phyloP scores from a whole-genome alignment of 176 grass and related monocot genomes.

The Otatea glauca region DNA sequence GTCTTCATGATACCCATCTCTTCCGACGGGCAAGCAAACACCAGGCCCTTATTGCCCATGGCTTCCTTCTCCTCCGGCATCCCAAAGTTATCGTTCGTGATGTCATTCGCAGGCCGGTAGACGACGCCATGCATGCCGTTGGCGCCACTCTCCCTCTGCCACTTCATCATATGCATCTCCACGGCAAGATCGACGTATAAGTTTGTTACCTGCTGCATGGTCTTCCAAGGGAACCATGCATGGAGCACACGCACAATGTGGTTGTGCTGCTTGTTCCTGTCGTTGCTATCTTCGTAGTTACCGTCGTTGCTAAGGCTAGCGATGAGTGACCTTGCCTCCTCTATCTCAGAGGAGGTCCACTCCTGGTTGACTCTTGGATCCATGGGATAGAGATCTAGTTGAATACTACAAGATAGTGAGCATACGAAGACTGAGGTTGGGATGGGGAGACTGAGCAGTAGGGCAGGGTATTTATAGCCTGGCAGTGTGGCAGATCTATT shows the following conservation, averaged over 20 bases:
- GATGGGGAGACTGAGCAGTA: neutral
- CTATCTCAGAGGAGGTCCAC: slow-evolving; percentile 11
- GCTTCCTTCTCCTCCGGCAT: neutral
- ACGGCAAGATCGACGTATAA: slow-evolving; percentile 32
- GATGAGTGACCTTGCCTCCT: neutral
- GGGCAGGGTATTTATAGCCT: slow-evolving; percentile 19
- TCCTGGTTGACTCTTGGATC: neutral
- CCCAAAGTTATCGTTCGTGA: neutral
- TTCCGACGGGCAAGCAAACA: neutral
- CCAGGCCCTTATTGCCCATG: neutral
- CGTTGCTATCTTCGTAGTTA: no score
- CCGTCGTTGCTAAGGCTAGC: neutral
- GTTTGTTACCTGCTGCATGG: slow-evolving; percentile 19
- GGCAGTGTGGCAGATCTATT: neutral
- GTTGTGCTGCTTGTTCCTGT: slow-evolving; percentile 7
- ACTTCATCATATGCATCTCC: neutral
- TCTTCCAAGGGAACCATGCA: slow-evolving; percentile 29
- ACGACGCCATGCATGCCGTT: neutral
- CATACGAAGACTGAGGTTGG: neutral
- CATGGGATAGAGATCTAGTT: neutral
- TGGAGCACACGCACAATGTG: slow-evolving; percentile 1
- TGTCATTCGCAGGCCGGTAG: neutral
- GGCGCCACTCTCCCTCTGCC: neutral
- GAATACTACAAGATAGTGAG: neutral
- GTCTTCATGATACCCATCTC: neutral